Percentiles rank a stretch among this genome's conserved stretches.
Conservation (phyloP, 371 early-diverging fungal species). For the Actinomucor elegans region DNA sequence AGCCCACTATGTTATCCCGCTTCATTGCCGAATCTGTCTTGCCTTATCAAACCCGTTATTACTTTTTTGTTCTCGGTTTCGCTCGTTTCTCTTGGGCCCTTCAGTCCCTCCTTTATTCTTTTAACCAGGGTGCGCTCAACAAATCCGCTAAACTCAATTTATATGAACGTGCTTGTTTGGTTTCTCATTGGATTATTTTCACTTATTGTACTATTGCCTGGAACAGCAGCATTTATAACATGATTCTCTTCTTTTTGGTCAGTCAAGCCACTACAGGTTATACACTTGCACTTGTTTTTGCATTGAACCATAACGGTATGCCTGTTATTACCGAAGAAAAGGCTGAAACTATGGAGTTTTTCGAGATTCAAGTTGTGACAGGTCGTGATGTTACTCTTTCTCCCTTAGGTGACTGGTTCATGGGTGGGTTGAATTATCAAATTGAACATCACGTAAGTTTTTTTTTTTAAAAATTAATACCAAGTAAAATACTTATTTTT, state of each 20-base stretch:
- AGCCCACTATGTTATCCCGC: conserved; percentile 46
- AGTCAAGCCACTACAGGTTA: conserved; percentile 80
- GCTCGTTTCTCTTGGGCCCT: conserved; percentile 81
- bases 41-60: conserved; percentile 75
- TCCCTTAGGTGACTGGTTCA: conserved; percentile 77
- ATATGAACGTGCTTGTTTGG: conserved; percentile 61
- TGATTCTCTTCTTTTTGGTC: conserved; percentile 64
- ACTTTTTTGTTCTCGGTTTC: conserved; percentile 78
- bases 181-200: conserved; percentile 75
- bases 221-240: conserved; percentile 53
- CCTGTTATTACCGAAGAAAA: conserved; percentile 74
- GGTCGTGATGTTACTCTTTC: conserved; percentile 76
- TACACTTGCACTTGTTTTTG: conserved; percentile 77
- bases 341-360: conserved; percentile 74
- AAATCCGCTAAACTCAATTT: conserved; percentile 49
- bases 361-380: conserved; percentile 75
- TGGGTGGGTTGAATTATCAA: conserved; percentile 85
- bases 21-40: conserved; percentile 65
- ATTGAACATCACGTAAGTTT: conserved; percentile 70
- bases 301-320: conserved; percentile 91
- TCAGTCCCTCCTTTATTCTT: conserved; percentile 64
- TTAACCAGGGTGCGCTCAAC: conserved; percentile 55
- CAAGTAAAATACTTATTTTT: background rate
- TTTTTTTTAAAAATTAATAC: background rate
- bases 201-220: conserved; percentile 55